These are phyloP conservation scores for Jamesozyma gamospora DNA, from an alignment of 805 yeast species.

Conservation along the genomic window DNA sequence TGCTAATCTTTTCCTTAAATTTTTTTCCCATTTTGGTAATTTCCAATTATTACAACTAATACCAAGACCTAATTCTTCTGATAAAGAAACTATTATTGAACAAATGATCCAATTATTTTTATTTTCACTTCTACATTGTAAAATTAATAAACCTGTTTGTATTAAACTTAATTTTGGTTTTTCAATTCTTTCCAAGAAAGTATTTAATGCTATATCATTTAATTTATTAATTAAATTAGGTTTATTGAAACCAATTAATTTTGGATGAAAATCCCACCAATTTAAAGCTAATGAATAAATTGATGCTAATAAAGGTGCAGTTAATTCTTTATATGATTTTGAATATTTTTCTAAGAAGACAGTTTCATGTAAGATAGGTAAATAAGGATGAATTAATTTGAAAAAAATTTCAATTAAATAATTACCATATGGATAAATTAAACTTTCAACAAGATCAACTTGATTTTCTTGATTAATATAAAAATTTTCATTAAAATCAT, in stretches of 20 bases:
- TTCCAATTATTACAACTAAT: conserved; percentile 88
- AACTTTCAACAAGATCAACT: conserved; percentile 72
- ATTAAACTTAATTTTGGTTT: conserved; percentile 87
- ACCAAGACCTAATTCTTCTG: conserved; percentile 87
- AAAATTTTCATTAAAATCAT: conserved; percentile 66
- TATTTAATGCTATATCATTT: conserved; percentile 54
- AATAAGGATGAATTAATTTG: conserved; percentile 79
- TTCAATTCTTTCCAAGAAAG: conserved; percentile 63
- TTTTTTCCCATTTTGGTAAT: conserved; percentile 91
- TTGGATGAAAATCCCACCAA: conserved; percentile 80
- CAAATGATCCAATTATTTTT: conserved; percentile 76
- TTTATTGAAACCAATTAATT: conserved; percentile 60
- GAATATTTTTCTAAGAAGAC: conserved; percentile 87
- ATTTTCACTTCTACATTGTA: conserved; percentile 50
- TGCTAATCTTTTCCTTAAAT: conserved; percentile 74
- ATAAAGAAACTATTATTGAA: conserved; percentile 76
- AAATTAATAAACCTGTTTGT: conserved; percentile 72
- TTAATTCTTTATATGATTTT: conserved; percentile 82
- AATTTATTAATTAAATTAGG: conserved; percentile 62
- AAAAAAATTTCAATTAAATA: conserved; percentile 71
- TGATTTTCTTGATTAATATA: conserved; percentile 62
- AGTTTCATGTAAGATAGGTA: conserved; percentile 83
- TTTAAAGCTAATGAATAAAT: conserved; percentile 82
- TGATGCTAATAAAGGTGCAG: conserved; percentile 85
- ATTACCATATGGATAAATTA: conserved; percentile 89